Conservation (phyloP, 2,329 filamentous ascomycete species). For the Penicillium oxalicum region DNA sequence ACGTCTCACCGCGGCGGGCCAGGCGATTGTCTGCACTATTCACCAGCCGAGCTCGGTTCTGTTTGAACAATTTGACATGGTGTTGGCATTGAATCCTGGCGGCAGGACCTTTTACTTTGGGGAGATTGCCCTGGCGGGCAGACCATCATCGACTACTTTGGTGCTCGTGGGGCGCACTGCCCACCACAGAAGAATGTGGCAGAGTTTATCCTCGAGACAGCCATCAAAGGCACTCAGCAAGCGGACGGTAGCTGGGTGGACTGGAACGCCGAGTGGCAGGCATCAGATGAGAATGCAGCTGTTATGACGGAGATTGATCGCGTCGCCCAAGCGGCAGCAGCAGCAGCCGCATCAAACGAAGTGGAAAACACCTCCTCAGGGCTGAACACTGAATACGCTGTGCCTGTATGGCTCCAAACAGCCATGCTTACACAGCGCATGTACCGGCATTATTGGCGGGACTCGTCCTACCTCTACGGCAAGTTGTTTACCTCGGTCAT, state of each 20-base stretch:
- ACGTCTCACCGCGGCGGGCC: constrained; percentile 60
- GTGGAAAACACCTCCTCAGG: constrained; percentile 42
- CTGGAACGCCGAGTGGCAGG: constrained; percentile 71
- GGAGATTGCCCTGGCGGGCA: constrained; percentile 60
- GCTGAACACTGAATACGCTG: constrained; percentile 58
- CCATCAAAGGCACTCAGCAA: constrained; percentile 52
- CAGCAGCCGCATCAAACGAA: constrained; percentile 53
- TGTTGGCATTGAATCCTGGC: constrained; percentile 63
- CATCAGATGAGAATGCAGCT: constrained; percentile 54
- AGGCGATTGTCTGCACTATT: constrained; percentile 69
- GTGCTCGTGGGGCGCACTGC: constrained; percentile 58
- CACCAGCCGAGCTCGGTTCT: constrained; percentile 65
- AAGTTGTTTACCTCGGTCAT: constrained; percentile 68
- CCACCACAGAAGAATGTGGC: constrained; percentile 62
- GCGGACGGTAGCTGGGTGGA: constrained; percentile 54
- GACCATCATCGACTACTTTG: constrained; percentile 63
- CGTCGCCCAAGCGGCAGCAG: too few species aligned
- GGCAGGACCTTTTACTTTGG: constrained; percentile 71
- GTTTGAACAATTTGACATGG: constrained; percentile 68
- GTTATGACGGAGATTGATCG: constrained; percentile 62
- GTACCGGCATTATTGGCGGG: constrained; percentile 69
- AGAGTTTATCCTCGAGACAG: constrained; percentile 62
- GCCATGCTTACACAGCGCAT: constrained; percentile 62
- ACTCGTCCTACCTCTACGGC: constrained; percentile 69
- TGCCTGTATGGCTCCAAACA: constrained; percentile 58